Evolutionary conservation across 2,329 filamentous ascomycete species (phyloP).

Genomic region (Periconia macrospinosa): DNA sequence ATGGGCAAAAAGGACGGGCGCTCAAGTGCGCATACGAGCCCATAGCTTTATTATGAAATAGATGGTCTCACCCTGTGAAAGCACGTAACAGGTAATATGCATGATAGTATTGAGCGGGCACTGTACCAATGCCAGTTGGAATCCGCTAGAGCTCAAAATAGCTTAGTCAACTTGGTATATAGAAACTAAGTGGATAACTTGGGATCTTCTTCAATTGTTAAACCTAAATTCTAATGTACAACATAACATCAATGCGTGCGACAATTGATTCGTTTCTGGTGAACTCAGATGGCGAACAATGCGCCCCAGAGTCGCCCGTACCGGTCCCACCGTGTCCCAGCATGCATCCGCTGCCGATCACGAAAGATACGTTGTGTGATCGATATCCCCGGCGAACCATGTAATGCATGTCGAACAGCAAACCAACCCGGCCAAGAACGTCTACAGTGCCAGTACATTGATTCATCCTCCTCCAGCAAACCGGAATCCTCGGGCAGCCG

Average conservation of each 20-base stretch:
- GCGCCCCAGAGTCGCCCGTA: slow-evolving; percentile 44
- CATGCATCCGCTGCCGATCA: slow-evolving; percentile 44
- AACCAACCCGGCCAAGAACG: slow-evolving; percentile 26
- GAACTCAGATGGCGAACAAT: slow-evolving; percentile 29
- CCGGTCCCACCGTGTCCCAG: slow-evolving; percentile 47
- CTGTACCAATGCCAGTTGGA: background rate
- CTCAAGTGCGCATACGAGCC: too few relatives aligned
- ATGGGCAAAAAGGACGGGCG: too few relatives aligned
- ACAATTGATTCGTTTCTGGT: background rate
- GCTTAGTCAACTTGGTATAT: background rate
- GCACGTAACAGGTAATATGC: too few relatives aligned
- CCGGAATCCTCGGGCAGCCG: slow-evolving; percentile 26
- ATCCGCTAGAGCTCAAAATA: background rate
- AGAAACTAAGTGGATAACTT: background rate
- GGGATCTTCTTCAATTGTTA: background rate
- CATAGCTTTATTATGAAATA: too few relatives aligned
- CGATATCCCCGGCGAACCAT: slow-evolving; percentile 42
- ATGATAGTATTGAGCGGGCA: background rate
- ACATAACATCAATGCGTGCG: background rate
- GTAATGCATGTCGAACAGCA: slow-evolving; percentile 39
- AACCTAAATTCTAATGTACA: background rate
- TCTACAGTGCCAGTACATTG: slow-evolving; percentile 41
- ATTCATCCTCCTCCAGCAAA: slow-evolving; percentile 23
- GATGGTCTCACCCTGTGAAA: too few relatives aligned
- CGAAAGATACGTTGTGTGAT: slow-evolving; percentile 48